Base-by-base conservation (phyloP, 202 grass and related monocot genomes). In the Schoenoplectus triqueter region DNA sequence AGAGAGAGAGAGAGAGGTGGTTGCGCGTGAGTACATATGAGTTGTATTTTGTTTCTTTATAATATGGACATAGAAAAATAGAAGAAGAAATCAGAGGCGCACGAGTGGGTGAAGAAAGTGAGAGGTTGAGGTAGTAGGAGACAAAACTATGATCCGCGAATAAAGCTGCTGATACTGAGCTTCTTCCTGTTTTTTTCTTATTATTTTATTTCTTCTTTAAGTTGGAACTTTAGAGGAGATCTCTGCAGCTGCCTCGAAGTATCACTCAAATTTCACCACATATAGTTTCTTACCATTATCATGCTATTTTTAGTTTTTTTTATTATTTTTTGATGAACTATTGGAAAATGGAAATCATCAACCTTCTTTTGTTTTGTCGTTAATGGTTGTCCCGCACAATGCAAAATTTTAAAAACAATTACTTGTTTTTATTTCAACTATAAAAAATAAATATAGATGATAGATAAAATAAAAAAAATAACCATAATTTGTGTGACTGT, bases 131-230 rank as follows among this genome's bases (percentile, higher is more conserved):
- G 70, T 7, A 10, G 17, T 51, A n/a, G 70, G 70, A 61, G 54
- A 78, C 74, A 78, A 78, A 78, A 78, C 54, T 61, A 60, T 60
- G 74, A 78, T 78, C 74, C 74, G 54, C 74, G 74, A 78, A 78
- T 78, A 78, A 78, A 78, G 74, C 47, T 22, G 47, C 46, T 75
- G 48, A 61, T 60, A 44, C 20, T 41, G 14, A 4, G 51, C 9
- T 52, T 60, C 52, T 60, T 78, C 21, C 71, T 31, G 19, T 60
- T 15, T 1, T 52, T 55, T 6, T 39, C 3, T 2, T 56, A 7
- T 77, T 56, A 7, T 51, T 7, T 40, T 41, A 7, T 41, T 39
- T 55, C 59, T 57, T 73, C 5, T 73, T 76, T 1, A 6, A 78
- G 22, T 77, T 77, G 11, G 21, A 31, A 56, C 1, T 7, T 55